Conservation (phyloP, 441 rosid species). For the Gossypium schwendimanii region DNA sequence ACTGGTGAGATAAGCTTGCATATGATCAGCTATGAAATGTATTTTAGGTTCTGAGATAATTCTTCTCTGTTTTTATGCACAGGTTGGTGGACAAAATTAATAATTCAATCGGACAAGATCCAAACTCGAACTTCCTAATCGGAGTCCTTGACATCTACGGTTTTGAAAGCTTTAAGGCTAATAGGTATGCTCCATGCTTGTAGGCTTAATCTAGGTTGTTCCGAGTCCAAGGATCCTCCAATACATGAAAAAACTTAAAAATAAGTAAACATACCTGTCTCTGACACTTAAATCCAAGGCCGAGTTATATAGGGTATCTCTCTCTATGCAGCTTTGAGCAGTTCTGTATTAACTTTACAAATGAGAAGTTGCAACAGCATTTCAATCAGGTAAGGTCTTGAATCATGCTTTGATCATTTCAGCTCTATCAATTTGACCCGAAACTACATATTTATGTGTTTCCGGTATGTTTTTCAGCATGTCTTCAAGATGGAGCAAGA, state of each 20-base stretch:
- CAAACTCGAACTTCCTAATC: conserved; percentile 13
- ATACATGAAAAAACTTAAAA: background rate
- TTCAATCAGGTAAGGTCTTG: conserved; percentile 72
- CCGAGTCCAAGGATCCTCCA: no score
- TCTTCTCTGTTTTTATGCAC: conserved; percentile 1
- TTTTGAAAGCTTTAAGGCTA: conserved; percentile 60
- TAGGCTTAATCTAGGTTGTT: background rate
- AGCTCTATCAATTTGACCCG: background rate
- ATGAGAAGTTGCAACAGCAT: conserved; percentile 98
- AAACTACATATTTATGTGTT: conserved; percentile 12
- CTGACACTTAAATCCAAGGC: background rate
- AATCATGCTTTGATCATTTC: background rate
- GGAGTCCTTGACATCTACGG: conserved; percentile 53
- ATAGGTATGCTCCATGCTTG: conserved; percentile 42
- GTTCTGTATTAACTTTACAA: conserved; percentile 94
- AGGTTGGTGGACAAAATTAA: conserved; percentile 18
- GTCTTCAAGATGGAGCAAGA: conserved; percentile 99
- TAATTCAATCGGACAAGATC: conserved; percentile 16
- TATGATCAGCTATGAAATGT: conserved; percentile 28
- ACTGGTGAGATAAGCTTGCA: conserved; percentile 12
- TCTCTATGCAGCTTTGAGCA: conserved; percentile 78
- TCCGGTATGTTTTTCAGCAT: conserved; percentile 46
- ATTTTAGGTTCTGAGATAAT: background rate
- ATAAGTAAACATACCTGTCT: background rate
- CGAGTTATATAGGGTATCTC: background rate